Conservation (phyloP, 768 basidiomycete genomes). For the Epithele typhae region DNA sequence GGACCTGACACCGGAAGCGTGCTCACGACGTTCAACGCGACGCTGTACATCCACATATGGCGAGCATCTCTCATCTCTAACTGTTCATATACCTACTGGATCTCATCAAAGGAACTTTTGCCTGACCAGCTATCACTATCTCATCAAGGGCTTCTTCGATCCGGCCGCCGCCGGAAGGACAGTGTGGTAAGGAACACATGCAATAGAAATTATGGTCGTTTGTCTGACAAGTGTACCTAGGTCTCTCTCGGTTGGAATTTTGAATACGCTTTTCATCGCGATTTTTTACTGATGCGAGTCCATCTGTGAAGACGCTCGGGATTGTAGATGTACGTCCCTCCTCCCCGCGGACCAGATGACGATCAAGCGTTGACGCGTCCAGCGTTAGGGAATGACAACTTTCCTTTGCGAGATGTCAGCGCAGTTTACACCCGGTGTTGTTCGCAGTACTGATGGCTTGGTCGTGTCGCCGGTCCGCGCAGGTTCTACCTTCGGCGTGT, state of each 20-base stretch:
- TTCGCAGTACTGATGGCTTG: too few relatives aligned
- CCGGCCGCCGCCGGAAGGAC: not conserved
- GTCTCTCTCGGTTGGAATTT: not conserved
- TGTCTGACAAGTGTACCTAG: constrained; percentile 3
- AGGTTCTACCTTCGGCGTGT: constrained; percentile 7
- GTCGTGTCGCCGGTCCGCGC: not conserved
- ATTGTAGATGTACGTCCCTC: constrained; percentile 2
- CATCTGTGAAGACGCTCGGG: not conserved
- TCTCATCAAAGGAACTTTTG: not conserved
- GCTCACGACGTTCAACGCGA: not conserved
- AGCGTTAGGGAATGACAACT: not conserved
- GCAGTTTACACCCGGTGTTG: too few relatives aligned
- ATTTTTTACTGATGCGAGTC: too few relatives aligned
- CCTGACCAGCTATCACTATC: constrained; percentile 8
- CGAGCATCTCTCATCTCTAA: not conserved
- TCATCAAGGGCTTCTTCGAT: constrained; percentile 6
- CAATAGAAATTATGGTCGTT: not conserved
- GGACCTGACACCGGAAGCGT: not conserved
- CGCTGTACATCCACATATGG: not conserved
- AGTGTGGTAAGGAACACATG: constrained; percentile 3
- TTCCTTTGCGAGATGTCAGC: not conserved
- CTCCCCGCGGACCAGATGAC: constrained; percentile 1
- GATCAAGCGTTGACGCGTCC: too few relatives aligned
- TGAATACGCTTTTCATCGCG: not conserved
- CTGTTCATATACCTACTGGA: not conserved